A percentile compares a stretch with the other conserved stretches of the same genome.
Conservation (phyloP, 208 protist genomes). For the Trypanosoma conorhini region DNA sequence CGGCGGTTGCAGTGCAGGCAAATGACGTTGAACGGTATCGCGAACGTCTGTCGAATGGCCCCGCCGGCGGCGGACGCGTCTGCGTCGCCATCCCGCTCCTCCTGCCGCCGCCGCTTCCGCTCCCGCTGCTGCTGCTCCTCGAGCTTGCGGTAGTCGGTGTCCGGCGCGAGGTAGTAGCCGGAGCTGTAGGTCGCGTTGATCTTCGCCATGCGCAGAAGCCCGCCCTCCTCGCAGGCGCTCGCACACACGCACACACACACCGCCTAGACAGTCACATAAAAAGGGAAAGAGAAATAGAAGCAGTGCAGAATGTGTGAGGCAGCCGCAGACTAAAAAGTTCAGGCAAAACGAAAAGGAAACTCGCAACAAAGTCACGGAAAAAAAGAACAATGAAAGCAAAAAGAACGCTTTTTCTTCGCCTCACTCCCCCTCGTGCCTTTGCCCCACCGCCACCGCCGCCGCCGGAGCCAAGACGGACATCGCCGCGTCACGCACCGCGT, state of each 20-base stretch:
- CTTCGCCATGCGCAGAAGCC: conserved; percentile 57
- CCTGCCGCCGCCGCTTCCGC: conserved; percentile 42
- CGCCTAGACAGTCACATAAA: too few relatives aligned
- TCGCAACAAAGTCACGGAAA: neutral
- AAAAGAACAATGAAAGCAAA: neutral
- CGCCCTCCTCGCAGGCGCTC: neutral
- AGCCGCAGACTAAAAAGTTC: conserved; percentile 9
- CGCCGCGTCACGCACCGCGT: conserved; percentile 5
- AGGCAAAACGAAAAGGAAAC: conserved; percentile 16
- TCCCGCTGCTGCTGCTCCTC: conserved; percentile 61
- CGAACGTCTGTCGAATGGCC: conserved; percentile 78
- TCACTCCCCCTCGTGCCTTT: neutral
- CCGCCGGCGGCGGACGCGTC: conserved; percentile 10
- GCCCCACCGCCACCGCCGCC: neutral
- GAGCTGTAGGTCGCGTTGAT: conserved; percentile 89
- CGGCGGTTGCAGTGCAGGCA: conserved; percentile 68
- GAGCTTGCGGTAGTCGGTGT: conserved; percentile 83
- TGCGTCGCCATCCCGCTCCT: neutral
- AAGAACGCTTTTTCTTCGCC: neutral
- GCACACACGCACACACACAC: neutral
- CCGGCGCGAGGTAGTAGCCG: conserved; percentile 80
- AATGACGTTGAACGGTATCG: conserved; percentile 80
- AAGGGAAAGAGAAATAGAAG: neutral
- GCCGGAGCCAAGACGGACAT: neutral
- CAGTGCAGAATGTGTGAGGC: neutral